Percentiles rank a stretch among this genome's conserved stretches.
These are phyloP conservation scores for Rosellinia necatrix DNA, from an alignment of 2,329 filamentous ascomycete species.

Conservation along the genomic window DNA sequence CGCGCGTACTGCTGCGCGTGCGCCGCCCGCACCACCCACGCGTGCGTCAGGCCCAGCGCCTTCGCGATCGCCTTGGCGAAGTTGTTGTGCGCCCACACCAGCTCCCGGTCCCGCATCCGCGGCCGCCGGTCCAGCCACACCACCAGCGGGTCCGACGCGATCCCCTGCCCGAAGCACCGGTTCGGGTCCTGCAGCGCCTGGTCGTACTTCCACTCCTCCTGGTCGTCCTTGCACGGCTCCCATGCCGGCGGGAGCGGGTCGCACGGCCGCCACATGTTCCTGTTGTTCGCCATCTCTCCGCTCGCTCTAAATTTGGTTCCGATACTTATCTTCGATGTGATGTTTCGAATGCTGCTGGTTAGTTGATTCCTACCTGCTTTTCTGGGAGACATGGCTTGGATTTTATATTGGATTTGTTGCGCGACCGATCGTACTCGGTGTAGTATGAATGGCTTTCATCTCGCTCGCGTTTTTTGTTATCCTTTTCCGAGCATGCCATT, in stretches of 20 bases:
- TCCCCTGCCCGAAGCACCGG: conserved; percentile 18
- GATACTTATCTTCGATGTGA: background rate
- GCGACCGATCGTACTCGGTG: background rate
- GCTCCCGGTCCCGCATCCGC: background rate
- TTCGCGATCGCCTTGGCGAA: conserved; percentile 28
- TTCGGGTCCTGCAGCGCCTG: conserved; percentile 18
- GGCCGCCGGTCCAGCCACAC: conserved; percentile 22
- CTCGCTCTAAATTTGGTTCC: background rate
- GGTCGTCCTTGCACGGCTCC: conserved; percentile 15
- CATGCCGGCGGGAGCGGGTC: conserved; percentile 15
- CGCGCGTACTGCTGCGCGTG: conserved; percentile 11
- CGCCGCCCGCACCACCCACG: conserved; percentile 18
- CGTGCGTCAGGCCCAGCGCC: conserved; percentile 19
- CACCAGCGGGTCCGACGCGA: conserved; percentile 14
- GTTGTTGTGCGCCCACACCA: conserved; percentile 26
- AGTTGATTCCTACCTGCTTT: too few species aligned
- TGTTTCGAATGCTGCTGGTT: too few species aligned
- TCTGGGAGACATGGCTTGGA: background rate
- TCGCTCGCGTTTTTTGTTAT: background rate
- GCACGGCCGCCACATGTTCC: conserved; percentile 4
- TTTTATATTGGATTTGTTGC: background rate
- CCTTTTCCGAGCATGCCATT: background rate
- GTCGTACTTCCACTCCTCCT: conserved; percentile 21
- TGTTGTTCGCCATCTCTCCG: conserved; percentile 5
- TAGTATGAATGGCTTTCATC: background rate